These are phyloP conservation scores for Collariella sp. DNA, from an alignment of 495 filamentous ascomycete species.

Conservation along the genomic window DNA sequence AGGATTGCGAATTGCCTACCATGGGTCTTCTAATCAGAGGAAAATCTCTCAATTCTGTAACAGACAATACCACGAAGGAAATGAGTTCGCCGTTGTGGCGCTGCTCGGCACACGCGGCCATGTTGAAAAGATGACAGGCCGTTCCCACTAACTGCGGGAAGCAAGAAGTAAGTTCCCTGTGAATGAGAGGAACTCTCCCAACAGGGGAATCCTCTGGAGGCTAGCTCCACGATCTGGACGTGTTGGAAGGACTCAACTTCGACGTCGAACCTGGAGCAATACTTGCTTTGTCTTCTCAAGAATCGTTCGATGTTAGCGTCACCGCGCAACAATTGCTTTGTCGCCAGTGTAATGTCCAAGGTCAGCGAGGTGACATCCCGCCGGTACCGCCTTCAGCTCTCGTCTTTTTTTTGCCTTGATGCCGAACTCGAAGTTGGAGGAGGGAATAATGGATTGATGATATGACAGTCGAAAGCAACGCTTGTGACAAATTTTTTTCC, in stretches of 20 bases:
- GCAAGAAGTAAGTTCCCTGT: not conserved
- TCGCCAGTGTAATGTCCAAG: not conserved
- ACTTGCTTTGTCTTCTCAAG: no score
- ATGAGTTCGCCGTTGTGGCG: no score
- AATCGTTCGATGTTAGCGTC: not conserved
- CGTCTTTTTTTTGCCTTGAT: conserved; percentile 14
- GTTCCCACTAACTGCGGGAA: not conserved
- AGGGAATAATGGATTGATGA: not conserved
- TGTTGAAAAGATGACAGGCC: conserved; percentile 2
- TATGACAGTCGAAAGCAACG: not conserved
- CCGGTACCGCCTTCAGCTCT: conserved; percentile 9
- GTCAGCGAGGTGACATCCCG: not conserved
- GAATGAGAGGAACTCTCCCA: no score
- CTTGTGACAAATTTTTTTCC: conserved; percentile 1
- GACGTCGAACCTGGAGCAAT: no score
- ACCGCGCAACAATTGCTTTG: conserved; percentile 1
- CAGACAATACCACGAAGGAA: no score
- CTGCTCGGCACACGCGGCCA: conserved; percentile 17
- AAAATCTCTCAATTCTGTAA: no score
- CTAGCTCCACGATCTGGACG: no score
- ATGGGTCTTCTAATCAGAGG: no score
- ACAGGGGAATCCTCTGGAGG: no score
- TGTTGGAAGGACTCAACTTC: no score
- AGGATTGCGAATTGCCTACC: no score
- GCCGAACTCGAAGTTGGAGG: not conserved